Percentiles rank a stretch among this genome's conserved stretches.
Evolutionary conservation across 163 green algal species (phyloP).

Genomic region (Volvox carteri): DNA sequence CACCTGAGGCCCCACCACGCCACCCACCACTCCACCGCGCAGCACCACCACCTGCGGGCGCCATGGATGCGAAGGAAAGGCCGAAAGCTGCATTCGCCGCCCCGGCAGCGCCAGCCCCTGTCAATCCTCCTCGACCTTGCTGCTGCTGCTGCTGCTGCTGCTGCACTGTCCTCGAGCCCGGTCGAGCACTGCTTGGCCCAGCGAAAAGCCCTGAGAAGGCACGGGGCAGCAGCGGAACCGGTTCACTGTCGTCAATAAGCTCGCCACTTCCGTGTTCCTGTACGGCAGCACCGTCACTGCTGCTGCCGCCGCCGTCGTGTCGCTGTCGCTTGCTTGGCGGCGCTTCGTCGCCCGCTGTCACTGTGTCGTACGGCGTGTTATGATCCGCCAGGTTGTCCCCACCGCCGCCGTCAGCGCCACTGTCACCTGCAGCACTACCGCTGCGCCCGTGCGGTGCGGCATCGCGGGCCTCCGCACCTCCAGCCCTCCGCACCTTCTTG

Average conservation of each 20-base stretch:
- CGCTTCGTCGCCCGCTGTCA: neutral
- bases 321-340: constrained; percentile 12
- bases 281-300: neutral
- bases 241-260: neutral
- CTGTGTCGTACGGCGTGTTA: constrained; percentile 2
- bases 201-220: neutral
- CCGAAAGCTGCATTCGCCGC: no score
- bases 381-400: neutral
- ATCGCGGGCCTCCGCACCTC: neutral
- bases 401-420: neutral
- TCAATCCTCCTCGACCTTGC: neutral
- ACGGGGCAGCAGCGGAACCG: constrained; percentile 27
- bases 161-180: neutral
- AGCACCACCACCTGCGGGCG: neutral
- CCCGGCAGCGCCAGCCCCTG: neutral
- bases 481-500: neutral
- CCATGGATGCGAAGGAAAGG: constrained; percentile 17
- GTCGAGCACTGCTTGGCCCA: neutral
- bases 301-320: neutral
- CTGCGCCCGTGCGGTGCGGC: neutral
- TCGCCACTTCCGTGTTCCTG: neutral
- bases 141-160: neutral
- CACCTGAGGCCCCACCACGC: neutral
- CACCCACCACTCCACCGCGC: no score
- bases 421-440: neutral